Conservation (phyloP, 2,329 filamentous ascomycete species). For the Phoma sp. region DNA sequence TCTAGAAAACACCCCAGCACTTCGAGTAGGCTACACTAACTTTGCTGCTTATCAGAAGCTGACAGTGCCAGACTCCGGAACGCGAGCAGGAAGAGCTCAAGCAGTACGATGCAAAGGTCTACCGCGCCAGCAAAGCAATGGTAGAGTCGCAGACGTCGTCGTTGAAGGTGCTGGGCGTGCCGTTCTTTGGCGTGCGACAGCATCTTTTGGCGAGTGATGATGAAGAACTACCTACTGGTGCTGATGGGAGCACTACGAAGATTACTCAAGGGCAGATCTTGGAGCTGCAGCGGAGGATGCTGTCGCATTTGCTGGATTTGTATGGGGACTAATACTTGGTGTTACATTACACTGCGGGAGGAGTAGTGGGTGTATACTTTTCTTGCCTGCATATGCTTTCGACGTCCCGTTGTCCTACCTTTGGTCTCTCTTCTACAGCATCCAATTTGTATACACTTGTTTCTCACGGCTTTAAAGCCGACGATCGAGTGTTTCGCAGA, state of each 20-base stretch:
- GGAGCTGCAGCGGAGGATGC: slow-evolving; percentile 46
- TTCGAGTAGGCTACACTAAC: slow-evolving; percentile 27
- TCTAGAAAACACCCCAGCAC: slow-evolving; percentile 27
- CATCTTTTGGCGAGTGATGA: slow-evolving; percentile 35
- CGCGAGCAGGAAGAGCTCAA: slow-evolving; percentile 63
- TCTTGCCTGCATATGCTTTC: not conserved
- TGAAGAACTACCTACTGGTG: slow-evolving; percentile 14
- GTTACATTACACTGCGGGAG: not conserved
- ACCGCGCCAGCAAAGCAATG: slow-evolving; percentile 67
- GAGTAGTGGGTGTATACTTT: not conserved
- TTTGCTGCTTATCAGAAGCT: not conserved
- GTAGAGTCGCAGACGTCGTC: slow-evolving; percentile 63
- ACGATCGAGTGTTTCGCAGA: not conserved
- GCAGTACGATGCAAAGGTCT: slow-evolving; percentile 68
- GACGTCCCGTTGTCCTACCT: not conserved
- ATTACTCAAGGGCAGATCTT: slow-evolving; percentile 39
- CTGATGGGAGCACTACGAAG: slow-evolving; percentile 19
- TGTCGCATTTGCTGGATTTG: slow-evolving; percentile 43
- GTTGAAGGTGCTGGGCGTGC: slow-evolving; percentile 60
- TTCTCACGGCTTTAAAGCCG: not conserved
- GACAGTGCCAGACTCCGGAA: slow-evolving; percentile 49
- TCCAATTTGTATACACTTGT: too few species aligned
- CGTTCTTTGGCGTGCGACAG: slow-evolving; percentile 41
- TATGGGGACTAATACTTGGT: slow-evolving; percentile 31
- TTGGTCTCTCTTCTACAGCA: too few species aligned